phyloP scores from a whole-genome alignment of 306 rosid genomes.

The Castanea crenata region DNA sequence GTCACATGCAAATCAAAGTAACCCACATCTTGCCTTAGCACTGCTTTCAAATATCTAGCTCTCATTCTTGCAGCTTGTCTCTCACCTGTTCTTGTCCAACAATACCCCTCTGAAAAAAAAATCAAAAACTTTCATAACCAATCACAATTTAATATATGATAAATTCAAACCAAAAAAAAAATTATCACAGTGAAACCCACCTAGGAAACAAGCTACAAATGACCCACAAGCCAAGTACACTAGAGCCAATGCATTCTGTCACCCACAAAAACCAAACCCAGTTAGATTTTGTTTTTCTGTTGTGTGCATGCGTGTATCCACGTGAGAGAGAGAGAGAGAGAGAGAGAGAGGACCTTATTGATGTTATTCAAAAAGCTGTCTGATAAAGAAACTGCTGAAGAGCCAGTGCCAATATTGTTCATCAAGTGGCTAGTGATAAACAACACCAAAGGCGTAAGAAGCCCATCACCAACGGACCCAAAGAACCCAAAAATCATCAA shows the following conservation, averaged over 20 bases:
- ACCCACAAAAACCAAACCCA: conserved; percentile 23
- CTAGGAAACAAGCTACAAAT: conserved; percentile 70
- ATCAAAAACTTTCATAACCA: not conserved
- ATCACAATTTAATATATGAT: not conserved
- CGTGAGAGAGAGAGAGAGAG: not conserved
- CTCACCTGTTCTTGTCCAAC: conserved; percentile 97
- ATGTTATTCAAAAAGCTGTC: conserved; percentile 23
- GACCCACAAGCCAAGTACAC: conserved; percentile 67
- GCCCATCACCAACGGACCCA: conserved; percentile 29
- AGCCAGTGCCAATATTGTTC: conserved; percentile 46
- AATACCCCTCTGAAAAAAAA: conserved; percentile 65
- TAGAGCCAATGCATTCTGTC: conserved; percentile 76
- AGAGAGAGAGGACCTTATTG: conserved; percentile 32
- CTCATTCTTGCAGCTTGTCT: conserved; percentile 93
- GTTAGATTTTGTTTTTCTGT: not conserved
- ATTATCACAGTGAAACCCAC: conserved; percentile 44
- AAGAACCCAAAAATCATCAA: conserved; percentile 29
- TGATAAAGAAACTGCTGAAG: not conserved
- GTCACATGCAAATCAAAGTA: conserved; percentile 89
- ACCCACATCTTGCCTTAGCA: conserved; percentile 85
- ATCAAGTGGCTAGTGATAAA: conserved; percentile 39
- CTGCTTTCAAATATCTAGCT: conserved; percentile 74
- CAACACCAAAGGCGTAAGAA: conserved; percentile 14
- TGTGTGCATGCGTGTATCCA: not conserved
- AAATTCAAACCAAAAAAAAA: not conserved